These are phyloP conservation scores for Aspergillus nanangensis DNA, from an alignment of 495 filamentous ascomycete species.

Conservation along the genomic window DNA sequence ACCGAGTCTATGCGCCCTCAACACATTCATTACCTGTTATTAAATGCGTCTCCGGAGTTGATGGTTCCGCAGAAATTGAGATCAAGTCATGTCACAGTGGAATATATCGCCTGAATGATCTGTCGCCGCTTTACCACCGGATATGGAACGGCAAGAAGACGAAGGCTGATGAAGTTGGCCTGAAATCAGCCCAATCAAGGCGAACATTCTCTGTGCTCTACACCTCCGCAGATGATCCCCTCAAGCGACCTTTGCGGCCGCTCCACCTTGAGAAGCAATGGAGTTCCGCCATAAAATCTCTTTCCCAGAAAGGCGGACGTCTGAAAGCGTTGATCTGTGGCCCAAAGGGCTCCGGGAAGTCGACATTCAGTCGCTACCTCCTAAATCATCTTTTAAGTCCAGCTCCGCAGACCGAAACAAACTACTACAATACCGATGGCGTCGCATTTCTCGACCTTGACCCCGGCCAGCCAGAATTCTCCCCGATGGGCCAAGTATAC, in stretches of 20 bases:
- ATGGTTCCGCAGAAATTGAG: slow-evolving; percentile 44
- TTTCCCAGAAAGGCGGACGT: slow-evolving; percentile 28
- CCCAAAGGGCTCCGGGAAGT: slow-evolving; percentile 82
- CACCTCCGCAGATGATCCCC: slow-evolving; percentile 41
- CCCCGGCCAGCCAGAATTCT: slow-evolving; percentile 79
- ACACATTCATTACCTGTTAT: slow-evolving; percentile 76
- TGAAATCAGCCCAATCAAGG: slow-evolving; percentile 21
- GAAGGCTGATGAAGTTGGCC: slow-evolving; percentile 32
- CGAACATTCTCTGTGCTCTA: slow-evolving; percentile 43
- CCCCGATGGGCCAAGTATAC: slow-evolving; percentile 70
- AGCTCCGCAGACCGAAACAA: slow-evolving; percentile 29
- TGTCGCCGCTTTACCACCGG: slow-evolving; percentile 66
- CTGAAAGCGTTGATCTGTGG: slow-evolving; percentile 63
- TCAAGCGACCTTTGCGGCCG: slow-evolving; percentile 52
- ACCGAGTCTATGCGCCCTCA: slow-evolving; percentile 66
- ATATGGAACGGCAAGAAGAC: slow-evolving; percentile 63
- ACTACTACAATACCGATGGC: slow-evolving; percentile 30
- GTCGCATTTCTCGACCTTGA: slow-evolving; percentile 77
- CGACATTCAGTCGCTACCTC: slow-evolving; percentile 75
- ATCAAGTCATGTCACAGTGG: slow-evolving; percentile 52
- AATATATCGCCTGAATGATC: slow-evolving; percentile 51
- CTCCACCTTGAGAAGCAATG: slow-evolving; percentile 63
- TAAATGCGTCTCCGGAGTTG: slow-evolving; percentile 45
- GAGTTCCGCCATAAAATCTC: slow-evolving; percentile 42
- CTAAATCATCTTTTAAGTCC: slow-evolving; percentile 67